phyloP scores from a whole-genome alignment of 129 eudicot species.

The Tagetes patula region DNA sequence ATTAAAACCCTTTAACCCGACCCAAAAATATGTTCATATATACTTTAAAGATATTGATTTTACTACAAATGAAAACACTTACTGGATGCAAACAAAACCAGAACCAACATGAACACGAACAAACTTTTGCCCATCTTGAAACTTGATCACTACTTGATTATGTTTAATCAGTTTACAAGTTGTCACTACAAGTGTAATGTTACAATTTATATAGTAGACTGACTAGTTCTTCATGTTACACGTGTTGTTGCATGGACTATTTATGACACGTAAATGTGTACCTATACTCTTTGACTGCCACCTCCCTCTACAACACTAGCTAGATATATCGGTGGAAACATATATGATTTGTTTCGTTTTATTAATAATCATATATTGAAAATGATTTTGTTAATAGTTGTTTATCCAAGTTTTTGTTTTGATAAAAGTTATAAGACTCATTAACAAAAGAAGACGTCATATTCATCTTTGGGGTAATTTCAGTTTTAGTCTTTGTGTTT shows the following conservation, averaged over 20 bases:
- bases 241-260: background rate
- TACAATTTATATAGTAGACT: background rate
- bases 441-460: too few species aligned
- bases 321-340: background rate
- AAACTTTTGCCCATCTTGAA: background rate
- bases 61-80: background rate
- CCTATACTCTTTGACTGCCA: background rate
- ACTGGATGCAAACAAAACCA: background rate
- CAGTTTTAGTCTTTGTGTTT: too few species aligned
- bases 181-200: background rate
- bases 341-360: background rate
- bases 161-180: too few species aligned
- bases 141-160: background rate
- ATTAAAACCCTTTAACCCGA: too few species aligned
- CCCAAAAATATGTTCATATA: too few species aligned
- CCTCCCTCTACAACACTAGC: background rate
- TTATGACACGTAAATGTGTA: conserved; percentile 5
- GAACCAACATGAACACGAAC: background rate
- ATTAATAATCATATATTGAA: background rate
- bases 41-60: background rate
- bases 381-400: too few species aligned
- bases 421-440: too few species aligned
- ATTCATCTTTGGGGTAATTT: too few species aligned
- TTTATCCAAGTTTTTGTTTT: too few species aligned
- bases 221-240: background rate